Evolutionary conservation across 2,329 filamentous ascomycete species (phyloP), one percentile per base, ranked within the genome.

Genomic region (Fusarium setosum): DNA sequence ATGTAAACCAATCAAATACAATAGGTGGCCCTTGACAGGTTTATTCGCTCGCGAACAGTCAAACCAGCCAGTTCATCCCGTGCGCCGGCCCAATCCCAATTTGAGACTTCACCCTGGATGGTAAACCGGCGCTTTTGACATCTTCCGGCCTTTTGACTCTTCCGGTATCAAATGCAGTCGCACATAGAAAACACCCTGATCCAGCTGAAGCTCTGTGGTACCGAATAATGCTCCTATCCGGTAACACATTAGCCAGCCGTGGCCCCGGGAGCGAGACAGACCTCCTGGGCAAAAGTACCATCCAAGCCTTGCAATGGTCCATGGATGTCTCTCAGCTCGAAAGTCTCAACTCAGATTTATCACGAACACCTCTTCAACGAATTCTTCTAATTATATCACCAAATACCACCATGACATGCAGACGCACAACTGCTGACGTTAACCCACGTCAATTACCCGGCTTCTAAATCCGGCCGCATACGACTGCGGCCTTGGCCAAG

Each of bases 401-500:
- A 37, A n/a, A 9, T 9, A 17, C 13, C 9, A 31, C 29, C 42
- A 31, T 26, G 29, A 23, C 42, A 13, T 47, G 42, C 42, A 47
- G 24, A n/a, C 40, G 45, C 45, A 56, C 42, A 17, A 48, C 37
- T 45, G 63, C 63, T 67, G 51, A 67, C 48, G 51, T 21, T 57
- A 50, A 65, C 48, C 18, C 9, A 3, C 5, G 8, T 26, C 17
- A 24, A 18, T 4, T 17, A n/a, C 26, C 42, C n/a, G 10, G 24
- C 42, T n/a, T 47, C 42, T 31, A 40, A 56, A 48, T 29, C 32
- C 29, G 31, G 17, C 42, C 26, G 42, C 42, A 47, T 10, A 29
- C 26, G 26, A 12, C 26, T 29, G 26, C 12, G 26, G 9, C 26
- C 26, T n/a, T n/a, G n/a, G 35, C 23, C 31, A 8, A 20, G 26